Percentiles rank a stretch among this genome's conserved stretches.
Evolutionary conservation across 148 eudicot genomes (phyloP).

Genomic region (Vaccinium macrocarpon): DNA sequence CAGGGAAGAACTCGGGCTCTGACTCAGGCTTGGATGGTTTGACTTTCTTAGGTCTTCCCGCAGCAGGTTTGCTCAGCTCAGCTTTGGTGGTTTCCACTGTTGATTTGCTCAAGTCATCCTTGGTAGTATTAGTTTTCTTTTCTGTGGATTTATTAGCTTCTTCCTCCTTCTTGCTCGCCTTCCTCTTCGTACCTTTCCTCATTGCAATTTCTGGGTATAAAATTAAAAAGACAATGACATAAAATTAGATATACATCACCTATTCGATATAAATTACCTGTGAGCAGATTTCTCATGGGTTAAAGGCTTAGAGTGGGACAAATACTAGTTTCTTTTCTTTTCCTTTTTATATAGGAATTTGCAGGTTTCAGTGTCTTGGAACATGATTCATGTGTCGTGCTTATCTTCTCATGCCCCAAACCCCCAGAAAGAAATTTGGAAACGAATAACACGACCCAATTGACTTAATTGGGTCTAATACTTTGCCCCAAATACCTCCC

Average conservation of each 20-base stretch:
- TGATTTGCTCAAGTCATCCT: constrained; percentile 16
- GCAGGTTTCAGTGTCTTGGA: neutral
- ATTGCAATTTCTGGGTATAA: constrained; percentile 8
- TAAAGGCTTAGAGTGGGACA: neutral
- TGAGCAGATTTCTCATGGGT: neutral
- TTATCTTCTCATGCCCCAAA: neutral
- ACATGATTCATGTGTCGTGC: neutral
- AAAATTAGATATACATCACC: neutral
- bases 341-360: neutral
- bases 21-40: constrained; percentile 42
- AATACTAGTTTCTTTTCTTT: neutral
- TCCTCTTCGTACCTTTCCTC: constrained; percentile 52
- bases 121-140: neutral
- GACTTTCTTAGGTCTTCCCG: constrained; percentile 28
- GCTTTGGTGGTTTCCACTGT: constrained; percentile 10
- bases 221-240: neutral
- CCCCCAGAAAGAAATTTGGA: neutral
- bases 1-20: constrained; percentile 65
- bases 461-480: neutral
- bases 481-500: neutral
- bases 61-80: constrained; percentile 8
- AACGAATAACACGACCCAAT: neutral
- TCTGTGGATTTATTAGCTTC: constrained; percentile 12
- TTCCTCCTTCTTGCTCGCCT: constrained; percentile 30
- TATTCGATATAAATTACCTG: neutral